A percentile compares a stretch with the other conserved stretches of the same genome.
Conservation (phyloP, 345 rosid species). For the Ceriops zippeliana region DNA sequence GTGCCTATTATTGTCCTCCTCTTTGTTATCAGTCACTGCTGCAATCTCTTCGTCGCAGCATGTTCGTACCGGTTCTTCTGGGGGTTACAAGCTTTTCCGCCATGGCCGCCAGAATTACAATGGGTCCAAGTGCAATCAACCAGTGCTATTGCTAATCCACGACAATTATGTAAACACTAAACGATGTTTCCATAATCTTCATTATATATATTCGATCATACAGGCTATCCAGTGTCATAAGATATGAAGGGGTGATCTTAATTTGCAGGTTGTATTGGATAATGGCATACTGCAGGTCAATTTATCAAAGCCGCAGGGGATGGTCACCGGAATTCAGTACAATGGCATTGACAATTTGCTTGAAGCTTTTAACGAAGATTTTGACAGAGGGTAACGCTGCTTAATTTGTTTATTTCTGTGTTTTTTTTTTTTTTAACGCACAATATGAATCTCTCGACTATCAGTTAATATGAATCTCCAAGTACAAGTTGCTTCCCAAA, state of each 20-base stretch:
- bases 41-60: not conserved
- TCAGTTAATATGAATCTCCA: no score
- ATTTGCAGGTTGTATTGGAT: constrained; percentile 20
- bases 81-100: not conserved
- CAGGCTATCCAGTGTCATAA: not conserved
- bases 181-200: not conserved
- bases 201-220: not conserved
- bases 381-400: constrained; percentile 19
- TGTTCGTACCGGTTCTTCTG: not conserved
- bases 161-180: constrained; percentile 7
- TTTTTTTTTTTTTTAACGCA: no score
- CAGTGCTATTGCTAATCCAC: constrained; percentile 10
- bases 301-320: constrained; percentile 12
- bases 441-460: no score
- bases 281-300: constrained; percentile 20
- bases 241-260: not conserved
- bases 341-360: constrained; percentile 20
- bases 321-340: constrained; percentile 23
- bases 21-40: not conserved
- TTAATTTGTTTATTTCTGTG: not conserved
- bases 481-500: no score
- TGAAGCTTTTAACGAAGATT: constrained; percentile 7
- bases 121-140: not conserved
- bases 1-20: not conserved
- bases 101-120: not conserved